phyloP scores from a whole-genome alignment of 2,329 filamentous ascomycete species.

The Epicoccum nigrum region DNA sequence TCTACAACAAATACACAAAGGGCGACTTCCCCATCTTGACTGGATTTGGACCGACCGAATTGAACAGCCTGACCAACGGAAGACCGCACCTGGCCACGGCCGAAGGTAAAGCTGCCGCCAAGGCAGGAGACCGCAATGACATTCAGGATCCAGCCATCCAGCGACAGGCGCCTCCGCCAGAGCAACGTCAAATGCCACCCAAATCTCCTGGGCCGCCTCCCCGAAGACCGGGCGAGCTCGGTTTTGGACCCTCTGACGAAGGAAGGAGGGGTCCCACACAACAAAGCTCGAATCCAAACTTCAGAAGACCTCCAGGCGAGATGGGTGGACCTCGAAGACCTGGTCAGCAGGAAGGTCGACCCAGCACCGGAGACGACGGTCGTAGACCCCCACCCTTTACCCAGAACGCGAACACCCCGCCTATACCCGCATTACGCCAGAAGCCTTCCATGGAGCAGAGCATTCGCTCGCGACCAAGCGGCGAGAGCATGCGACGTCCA shows the following conservation, averaged over 20 bases:
- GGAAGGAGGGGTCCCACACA: constrained; percentile 22
- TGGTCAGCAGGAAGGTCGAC: constrained; percentile 31
- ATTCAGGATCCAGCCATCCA: constrained; percentile 19
- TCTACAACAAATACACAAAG: constrained; percentile 89
- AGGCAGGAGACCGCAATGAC: constrained; percentile 12
- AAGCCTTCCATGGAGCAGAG: constrained; percentile 44
- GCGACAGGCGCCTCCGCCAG: constrained; percentile 22
- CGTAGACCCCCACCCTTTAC: constrained; percentile 34
- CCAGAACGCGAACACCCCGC: constrained; percentile 30
- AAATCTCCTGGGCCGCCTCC: constrained; percentile 31
- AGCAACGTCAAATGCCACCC: constrained; percentile 28
- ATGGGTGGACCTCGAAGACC: constrained; percentile 29
- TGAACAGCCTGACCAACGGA: constrained; percentile 73
- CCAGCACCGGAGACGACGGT: constrained; percentile 38
- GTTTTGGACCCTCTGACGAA: constrained; percentile 21
- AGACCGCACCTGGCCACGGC: constrained; percentile 39
- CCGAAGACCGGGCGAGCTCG: constrained; percentile 27
- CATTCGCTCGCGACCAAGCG: constrained; percentile 43
- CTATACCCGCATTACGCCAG: constrained; percentile 37
- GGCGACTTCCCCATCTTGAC: constrained; percentile 72
- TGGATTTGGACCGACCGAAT: constrained; percentile 82
- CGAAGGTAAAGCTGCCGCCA: constrained; percentile 32
- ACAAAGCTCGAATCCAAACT: constrained; percentile 26
- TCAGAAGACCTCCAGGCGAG: constrained; percentile 31
- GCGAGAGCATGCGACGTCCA: constrained; percentile 43